Base-by-base conservation (phyloP, 2,329 filamentous ascomycete genomes). In the Dactylellina cionopaga region DNA sequence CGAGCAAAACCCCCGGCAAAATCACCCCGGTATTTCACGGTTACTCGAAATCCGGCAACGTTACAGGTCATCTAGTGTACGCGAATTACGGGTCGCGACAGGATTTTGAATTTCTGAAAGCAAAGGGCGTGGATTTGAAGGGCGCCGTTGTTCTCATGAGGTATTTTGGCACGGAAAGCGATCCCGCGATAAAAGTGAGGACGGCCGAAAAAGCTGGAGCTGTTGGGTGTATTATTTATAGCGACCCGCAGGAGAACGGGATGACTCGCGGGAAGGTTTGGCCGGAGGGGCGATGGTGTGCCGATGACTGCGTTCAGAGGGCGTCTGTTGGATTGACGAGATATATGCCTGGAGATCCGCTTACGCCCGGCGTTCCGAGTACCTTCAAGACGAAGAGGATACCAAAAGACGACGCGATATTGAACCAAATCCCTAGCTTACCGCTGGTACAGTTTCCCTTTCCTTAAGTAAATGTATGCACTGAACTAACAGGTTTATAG, bases 151-250 rank as follows among this genome's bases (percentile, higher is more conserved):
- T 89, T 0, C 82, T 99, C 31, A 91, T 98, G 17, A 86, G 91
- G 65, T 90, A 95, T 79, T 89, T 90, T 76, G 92, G 92, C 31
- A 87, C 87, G 0, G 88, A 94, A 78, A 83, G 82, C 1, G 90
- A 96, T 78, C 83, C 86, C 4, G 90, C 87, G 1, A 81, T 96
- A 76, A 97, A 98, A 80, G 86, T 99, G 77, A 96, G 94, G 81
- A 91, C 91, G 7, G 95, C 95, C 0, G 91, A 97, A 80, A 80
- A 92, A 76, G 91, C 90, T 11, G 95, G 95, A 1, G 95, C 92
- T 75, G 88, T 85, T 1, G 95, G 94, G 11, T 96, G 92, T 77
- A 86, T 99, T 63, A 91, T 96, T 66, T 99, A 97, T 82, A 96
- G 90, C 55, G 95, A 98, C 79, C 94, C 94, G 0, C 85, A 85